Evolutionary conservation across 2,329 filamentous ascomycete species (phyloP), one percentile per base, ranked within the genome.

Genomic region (Xylariaceae sp.): DNA sequence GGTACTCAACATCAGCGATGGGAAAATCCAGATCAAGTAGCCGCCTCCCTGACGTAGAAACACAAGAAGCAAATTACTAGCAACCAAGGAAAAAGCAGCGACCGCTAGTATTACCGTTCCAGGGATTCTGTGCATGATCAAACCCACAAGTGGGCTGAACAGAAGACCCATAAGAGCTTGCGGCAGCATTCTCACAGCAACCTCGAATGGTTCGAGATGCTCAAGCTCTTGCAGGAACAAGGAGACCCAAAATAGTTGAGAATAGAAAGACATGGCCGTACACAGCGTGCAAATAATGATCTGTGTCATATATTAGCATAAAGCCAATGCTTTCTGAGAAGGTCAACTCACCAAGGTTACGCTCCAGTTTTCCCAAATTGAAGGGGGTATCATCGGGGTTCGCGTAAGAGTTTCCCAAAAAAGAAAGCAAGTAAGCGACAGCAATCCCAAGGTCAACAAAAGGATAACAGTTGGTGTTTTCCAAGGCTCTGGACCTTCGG

Each of bases 161-260:
- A 70, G 43, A 16, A 72, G 48, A 10, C 68, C 69, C 47, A 70
- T 56, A 4, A 71, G 57, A 47, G 70, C 71, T 56, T 73, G 71
- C 12, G 71, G 71, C n/a, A 73, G 50, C 6, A 73, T 55, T 20
- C 70, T 63, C 2, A 70, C 60, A 3, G 68, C 69, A 18, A 72
- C 66, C 29, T 70, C 65, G 42, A 73, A 67, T 18, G 68, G 64
- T n/a, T 61, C 60, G 5, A 72, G 61, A 7, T 61, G 57, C 29
- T 70, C 66, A 2, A 72, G 44, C 23, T 71, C 60, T 51, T 72
- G 69, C 65, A 73, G 65, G 60, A 71, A 73, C 63, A 72, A 66
- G 2, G 68, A 68, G 12, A 72, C 61, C 71, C 71, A 73, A 56
- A 72, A 72, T 1, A 71, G 51, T 16, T 70, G 65, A 1, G 71